Evolutionary conservation across 2,329 filamentous ascomycete genomes (phyloP).

Genomic region (Leptographium wingfieldii): DNA sequence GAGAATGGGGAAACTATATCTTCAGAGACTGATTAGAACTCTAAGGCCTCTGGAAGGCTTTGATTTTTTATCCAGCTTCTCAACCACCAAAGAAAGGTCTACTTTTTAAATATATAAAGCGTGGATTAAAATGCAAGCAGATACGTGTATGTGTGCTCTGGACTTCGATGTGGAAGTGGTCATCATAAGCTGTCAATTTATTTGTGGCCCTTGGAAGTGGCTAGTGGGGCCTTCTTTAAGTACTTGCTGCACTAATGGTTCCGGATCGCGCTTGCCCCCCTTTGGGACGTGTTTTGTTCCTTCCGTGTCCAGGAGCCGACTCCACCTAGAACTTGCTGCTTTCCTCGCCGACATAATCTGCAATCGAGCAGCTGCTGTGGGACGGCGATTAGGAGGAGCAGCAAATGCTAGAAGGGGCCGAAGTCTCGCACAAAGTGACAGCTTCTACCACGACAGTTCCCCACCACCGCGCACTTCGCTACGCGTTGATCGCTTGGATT

Average conservation of each 20-base stretch:
- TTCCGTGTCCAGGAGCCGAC: background rate
- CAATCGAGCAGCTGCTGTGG: background rate
- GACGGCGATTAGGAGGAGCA: background rate
- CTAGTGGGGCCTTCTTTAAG: constrained; percentile 1
- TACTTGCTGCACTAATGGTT: background rate
- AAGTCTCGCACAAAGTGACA: background rate
- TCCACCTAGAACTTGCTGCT: background rate
- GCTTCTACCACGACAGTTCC: background rate
- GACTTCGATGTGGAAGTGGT: background rate
- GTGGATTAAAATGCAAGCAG: too few relatives aligned
- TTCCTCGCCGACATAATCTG: background rate
- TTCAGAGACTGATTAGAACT: background rate
- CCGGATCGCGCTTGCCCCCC: constrained; percentile 6
- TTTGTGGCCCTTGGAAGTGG: background rate
- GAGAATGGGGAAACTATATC: background rate
- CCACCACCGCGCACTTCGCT: background rate
- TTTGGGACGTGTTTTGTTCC: background rate
- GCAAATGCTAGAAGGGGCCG: background rate
- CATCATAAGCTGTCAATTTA: background rate
- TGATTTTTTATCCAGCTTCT: background rate
- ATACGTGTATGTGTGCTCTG: background rate
- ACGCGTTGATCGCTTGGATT: background rate
- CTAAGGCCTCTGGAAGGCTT: background rate
- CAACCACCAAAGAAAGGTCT: background rate
- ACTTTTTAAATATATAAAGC: too few relatives aligned